Percentiles rank a stretch among this genome's conserved stretches.
phyloP scores from a whole-genome alignment of 164 flowering plant genomes.

The Macadamia tetraphylla region DNA sequence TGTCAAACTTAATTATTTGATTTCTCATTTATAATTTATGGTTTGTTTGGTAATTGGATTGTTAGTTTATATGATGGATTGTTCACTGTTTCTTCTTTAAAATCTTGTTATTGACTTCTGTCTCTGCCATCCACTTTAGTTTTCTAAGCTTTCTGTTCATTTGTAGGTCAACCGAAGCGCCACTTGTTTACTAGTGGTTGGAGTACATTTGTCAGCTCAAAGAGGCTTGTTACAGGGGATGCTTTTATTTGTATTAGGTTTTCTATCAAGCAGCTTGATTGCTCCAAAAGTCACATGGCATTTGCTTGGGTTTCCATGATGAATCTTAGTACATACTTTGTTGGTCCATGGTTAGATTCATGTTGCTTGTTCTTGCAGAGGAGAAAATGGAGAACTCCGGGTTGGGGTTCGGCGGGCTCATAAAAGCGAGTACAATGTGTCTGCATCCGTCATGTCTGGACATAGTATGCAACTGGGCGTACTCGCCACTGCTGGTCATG shows the following conservation, averaged over 20 bases:
- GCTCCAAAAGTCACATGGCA: neutral
- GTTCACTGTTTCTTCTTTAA: neutral
- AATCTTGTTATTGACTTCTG: neutral
- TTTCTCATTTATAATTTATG: neutral
- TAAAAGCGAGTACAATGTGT: slow-evolving; percentile 19
- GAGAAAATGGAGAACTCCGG: slow-evolving; percentile 45
- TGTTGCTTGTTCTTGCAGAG: slow-evolving; percentile 29
- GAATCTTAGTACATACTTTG: neutral
- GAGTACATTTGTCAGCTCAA: slow-evolving; percentile 53
- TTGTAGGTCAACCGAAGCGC: slow-evolving; percentile 57
- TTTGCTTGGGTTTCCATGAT: neutral
- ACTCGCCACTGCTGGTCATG: slow-evolving; percentile 54
- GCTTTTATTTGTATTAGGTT: slow-evolving; percentile 46
- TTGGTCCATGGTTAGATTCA: neutral
- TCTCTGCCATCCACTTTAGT: neutral
- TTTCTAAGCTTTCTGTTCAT: neutral
- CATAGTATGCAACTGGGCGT: slow-evolving; percentile 61
- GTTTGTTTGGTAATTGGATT: neutral
- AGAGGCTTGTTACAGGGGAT: slow-evolving; percentile 56
- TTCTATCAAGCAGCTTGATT: neutral
- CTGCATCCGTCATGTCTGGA: slow-evolving; percentile 45
- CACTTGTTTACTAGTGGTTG: slow-evolving; percentile 69
- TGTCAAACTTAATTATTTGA: too few species aligned
- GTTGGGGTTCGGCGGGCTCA: slow-evolving; percentile 50
- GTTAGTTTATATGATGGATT: neutral